Evolutionary conservation across 208 protist species (phyloP).

Genomic region (Trypanosoma conorhini): DNA sequence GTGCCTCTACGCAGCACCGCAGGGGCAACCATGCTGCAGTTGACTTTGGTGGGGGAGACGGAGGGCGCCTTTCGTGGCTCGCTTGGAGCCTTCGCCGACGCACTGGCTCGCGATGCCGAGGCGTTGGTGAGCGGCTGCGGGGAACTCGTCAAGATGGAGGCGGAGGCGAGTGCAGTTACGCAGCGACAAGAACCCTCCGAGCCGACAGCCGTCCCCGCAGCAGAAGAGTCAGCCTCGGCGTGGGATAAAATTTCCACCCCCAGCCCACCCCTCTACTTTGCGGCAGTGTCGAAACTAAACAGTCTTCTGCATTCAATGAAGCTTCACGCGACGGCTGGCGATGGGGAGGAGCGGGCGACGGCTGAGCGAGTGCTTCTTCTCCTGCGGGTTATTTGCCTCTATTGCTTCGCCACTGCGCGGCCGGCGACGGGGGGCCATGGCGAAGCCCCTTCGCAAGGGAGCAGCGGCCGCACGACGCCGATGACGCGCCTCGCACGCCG

Average conservation of each 20-base stretch:
- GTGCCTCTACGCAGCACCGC: neutral
- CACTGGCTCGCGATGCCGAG: slow-evolving; percentile 10
- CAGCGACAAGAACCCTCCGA: neutral
- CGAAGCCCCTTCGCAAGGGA: slow-evolving; percentile 16
- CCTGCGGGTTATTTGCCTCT: slow-evolving; percentile 45
- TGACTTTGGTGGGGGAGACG: neutral
- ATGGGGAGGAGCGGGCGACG: neutral
- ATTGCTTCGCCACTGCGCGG: slow-evolving; percentile 50
- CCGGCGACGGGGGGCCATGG: slow-evolving; percentile 21
- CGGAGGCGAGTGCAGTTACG: slow-evolving; percentile 3
- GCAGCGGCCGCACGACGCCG: slow-evolving; percentile 15
- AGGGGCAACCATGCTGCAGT: neutral
- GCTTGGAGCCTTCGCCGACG: slow-evolving; percentile 20
- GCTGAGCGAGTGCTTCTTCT: slow-evolving; percentile 21
- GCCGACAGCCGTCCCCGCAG: neutral
- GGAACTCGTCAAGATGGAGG: slow-evolving; percentile 9
- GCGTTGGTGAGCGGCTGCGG: slow-evolving; percentile 13
- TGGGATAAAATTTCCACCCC: slow-evolving; percentile 7
- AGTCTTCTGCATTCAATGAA: slow-evolving; percentile 18
- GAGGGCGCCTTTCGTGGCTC: neutral
- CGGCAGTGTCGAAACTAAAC: slow-evolving; percentile 10
- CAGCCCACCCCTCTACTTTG: slow-evolving; percentile 11
- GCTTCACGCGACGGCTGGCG: neutral
- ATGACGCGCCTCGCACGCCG: slow-evolving; percentile 22
- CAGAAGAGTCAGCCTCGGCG: neutral